Percentiles rank a stretch among this genome's conserved stretches.
phyloP scores from a whole-genome alignment of 2,329 filamentous ascomycete species.

The Blumeria graminis region DNA sequence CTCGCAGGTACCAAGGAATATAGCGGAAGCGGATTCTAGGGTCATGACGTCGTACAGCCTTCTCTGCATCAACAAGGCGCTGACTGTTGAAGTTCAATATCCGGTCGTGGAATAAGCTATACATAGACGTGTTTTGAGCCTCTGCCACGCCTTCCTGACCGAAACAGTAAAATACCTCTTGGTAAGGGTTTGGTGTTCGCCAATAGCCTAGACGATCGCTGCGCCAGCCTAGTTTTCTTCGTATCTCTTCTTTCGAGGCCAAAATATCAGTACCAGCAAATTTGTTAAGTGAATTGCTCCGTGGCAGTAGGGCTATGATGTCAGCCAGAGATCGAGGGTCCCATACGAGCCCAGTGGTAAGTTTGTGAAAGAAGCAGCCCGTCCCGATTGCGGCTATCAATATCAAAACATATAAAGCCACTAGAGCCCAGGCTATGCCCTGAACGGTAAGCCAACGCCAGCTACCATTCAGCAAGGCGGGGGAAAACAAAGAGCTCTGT shows the following conservation, averaged over 20 bases:
- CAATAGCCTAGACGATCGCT: conserved; percentile 71
- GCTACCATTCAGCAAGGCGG: conserved; percentile 26
- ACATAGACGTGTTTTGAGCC: conserved; percentile 24
- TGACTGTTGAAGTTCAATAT: conserved; percentile 2
- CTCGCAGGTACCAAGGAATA: conserved; percentile 54
- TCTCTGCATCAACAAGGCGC: conserved; percentile 7
- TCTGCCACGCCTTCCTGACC: conserved; percentile 35
- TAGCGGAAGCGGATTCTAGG: conserved; percentile 33
- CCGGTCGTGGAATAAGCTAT: conserved; percentile 23
- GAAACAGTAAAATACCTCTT: conserved; percentile 54
- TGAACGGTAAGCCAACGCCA: conserved; percentile 69
- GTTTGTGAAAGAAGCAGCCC: conserved; percentile 36
- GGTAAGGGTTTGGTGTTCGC: conserved; percentile 37
- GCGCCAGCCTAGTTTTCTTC: conserved; percentile 26
- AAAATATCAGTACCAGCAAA: conserved; percentile 47
- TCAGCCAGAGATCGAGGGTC: conserved; percentile 65
- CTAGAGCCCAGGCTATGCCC: conserved; percentile 52
- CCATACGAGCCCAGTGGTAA: conserved; percentile 60
- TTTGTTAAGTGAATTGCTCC: conserved; percentile 53
- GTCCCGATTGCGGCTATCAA: conserved; percentile 31
- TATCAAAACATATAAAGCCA: conserved; percentile 48
- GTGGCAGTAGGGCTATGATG: conserved; percentile 50
- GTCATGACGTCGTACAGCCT: conserved; percentile 7
- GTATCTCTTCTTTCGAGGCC: conserved; percentile 25
- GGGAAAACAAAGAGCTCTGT: conserved; percentile 51